Base-by-base conservation (phyloP, 371 early-diverging fungal species). In the Lichtheimia ornata region DNA sequence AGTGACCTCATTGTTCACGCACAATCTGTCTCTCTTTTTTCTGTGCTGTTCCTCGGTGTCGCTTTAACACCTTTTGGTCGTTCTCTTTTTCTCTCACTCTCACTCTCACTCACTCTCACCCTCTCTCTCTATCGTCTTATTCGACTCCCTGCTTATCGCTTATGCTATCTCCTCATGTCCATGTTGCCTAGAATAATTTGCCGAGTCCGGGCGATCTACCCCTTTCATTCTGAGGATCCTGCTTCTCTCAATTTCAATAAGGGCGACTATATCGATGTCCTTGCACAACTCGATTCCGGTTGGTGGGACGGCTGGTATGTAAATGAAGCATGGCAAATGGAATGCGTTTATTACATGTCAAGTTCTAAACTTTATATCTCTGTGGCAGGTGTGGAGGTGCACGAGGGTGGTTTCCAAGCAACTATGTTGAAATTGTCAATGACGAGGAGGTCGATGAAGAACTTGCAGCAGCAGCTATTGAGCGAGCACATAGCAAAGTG, bases 241-340 rank as follows among this genome's bases (percentile, higher is more conserved):
- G 76, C 88, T 35, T 84, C 88, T 18, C 79, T 96, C 55, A 76
- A 81, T 25, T 94, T 96, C 64, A 67, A 83, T 20, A 79, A 84
- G 61, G 93, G 89, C 55, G 94, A 94, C 63, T 73, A 85, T 28
- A 89, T 95, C 63, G 86, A 92, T 67, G 95, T 96, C 7, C 78
- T 91, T 25, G 79, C 88, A 1, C 87, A 88, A 62, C 88, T 93
- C 58, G 88, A 90, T 59, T 87, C 92, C 2, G 96, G 96, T 4
- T 96, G 96, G 96, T 96, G 96, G 96, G 90, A 94, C 72, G 93
- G 92, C 30, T 72, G 79, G 79, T 87, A n/a, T n/a, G n/a, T n/a
- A 69, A 47, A 47, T 47, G 18, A 47, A 6, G 7, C 5, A 47
- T 2, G 0, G 47, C 5, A n/a, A n/a, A n/a, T n/a, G 47, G 22